Conservation (phyloP, 176 grass and related monocot species). For the Zoysia pacifica region DNA sequence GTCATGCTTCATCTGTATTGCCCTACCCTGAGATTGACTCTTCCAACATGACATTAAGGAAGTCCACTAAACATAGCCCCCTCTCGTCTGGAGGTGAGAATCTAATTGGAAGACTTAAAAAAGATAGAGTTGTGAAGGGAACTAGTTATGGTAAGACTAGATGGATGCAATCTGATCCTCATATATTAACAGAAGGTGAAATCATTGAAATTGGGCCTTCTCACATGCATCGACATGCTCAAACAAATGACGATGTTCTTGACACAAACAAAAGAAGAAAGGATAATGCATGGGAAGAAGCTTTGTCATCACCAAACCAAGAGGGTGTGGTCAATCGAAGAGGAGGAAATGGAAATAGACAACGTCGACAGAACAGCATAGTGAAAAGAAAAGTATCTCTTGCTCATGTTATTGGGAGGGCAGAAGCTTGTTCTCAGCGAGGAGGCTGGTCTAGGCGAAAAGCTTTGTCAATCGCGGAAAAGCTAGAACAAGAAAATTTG, state of each 20-base stretch:
- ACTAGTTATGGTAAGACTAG: slow-evolving; percentile 51
- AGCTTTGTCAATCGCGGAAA: slow-evolving; percentile 84
- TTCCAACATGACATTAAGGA: slow-evolving; percentile 47
- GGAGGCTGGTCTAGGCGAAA: slow-evolving; percentile 79
- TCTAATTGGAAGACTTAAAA: slow-evolving; percentile 48
- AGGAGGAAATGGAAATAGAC: slow-evolving; percentile 53
- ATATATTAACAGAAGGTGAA: slow-evolving; percentile 95
- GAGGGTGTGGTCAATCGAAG: slow-evolving; percentile 36
- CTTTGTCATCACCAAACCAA: slow-evolving; percentile 54
- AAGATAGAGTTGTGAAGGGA: slow-evolving; percentile 52
- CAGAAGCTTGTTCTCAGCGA: slow-evolving; percentile 67
- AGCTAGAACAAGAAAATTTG: slow-evolving; percentile 95
- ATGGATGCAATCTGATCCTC: slow-evolving; percentile 73
- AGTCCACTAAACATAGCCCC: slow-evolving; percentile 60
- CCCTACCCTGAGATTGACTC: slow-evolving; percentile 44
- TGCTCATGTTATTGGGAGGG: slow-evolving; percentile 80
- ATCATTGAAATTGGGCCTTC: slow-evolving; percentile 72
- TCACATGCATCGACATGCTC: slow-evolving; percentile 44
- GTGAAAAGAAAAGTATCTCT: slow-evolving; percentile 76
- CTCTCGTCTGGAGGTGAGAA: slow-evolving; percentile 62
- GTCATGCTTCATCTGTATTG: slow-evolving; percentile 42
- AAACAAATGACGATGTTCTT: slow-evolving; percentile 39
- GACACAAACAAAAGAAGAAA: slow-evolving; percentile 46
- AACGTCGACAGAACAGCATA: slow-evolving; percentile 56
- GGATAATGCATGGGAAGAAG: slow-evolving; percentile 43